A percentile compares a stretch with the other conserved stretches of the same genome.
Conservation (phyloP, 2,329 filamentous ascomycete genomes). For the Fusarium sp. region DNA sequence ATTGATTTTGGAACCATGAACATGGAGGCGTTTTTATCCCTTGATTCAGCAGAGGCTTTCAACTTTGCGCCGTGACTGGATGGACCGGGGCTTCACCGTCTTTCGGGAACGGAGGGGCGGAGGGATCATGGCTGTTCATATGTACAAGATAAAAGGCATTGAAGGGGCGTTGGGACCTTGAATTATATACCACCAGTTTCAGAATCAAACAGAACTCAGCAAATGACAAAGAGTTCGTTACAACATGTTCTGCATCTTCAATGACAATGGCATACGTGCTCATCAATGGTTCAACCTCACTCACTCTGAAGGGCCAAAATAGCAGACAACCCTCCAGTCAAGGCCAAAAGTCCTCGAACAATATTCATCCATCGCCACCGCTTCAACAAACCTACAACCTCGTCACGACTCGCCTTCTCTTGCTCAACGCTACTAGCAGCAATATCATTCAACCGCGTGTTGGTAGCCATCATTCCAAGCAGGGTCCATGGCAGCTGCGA, state of each 20-base stretch:
- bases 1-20: constrained; percentile 54
- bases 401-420: constrained; percentile 29
- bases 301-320: constrained; percentile 31
- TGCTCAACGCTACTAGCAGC: constrained; percentile 22
- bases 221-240: not conserved
- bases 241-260: not conserved
- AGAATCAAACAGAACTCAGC: not conserved
- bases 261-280: not conserved
- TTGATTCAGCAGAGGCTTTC: constrained; percentile 50
- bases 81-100: not conserved
- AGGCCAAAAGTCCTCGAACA: constrained; percentile 32
- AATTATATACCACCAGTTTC: not conserved
- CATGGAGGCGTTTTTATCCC: constrained; percentile 53
- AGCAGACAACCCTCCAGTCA: constrained; percentile 33
- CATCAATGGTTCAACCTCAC: not conserved
- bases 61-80: constrained; percentile 42
- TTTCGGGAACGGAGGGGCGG: not conserved
- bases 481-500: constrained; percentile 38
- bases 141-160: not conserved
- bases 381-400: constrained; percentile 31
- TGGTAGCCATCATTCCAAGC: constrained; percentile 41
- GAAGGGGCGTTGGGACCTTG: not conserved
- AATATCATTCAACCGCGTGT: constrained; percentile 33
- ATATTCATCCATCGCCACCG: constrained; percentile 44
- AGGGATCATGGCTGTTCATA: not conserved